A percentile compares a stretch with the other conserved stretches of the same genome.
phyloP scores from a whole-genome alignment of 2,329 filamentous ascomycete genomes.

The Ophiocordyceps unilateralis region DNA sequence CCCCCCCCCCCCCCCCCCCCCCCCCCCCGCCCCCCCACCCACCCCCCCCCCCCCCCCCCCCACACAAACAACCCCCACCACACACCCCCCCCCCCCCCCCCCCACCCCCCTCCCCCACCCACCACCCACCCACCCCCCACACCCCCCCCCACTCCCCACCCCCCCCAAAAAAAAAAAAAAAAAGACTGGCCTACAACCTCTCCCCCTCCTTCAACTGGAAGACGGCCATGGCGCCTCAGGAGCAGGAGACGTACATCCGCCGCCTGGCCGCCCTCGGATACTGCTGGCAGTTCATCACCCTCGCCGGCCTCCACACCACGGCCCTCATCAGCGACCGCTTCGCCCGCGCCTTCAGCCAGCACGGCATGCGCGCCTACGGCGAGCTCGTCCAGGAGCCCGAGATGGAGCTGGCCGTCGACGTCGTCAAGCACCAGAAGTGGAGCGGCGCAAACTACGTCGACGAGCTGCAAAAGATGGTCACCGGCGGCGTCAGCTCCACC shows the following conservation, averaged over 20 bases:
- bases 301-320: constrained; percentile 89
- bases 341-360: constrained; percentile 59
- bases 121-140: no score
- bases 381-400: constrained; percentile 97
- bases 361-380: constrained; percentile 92
- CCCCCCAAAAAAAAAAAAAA: no score
- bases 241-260: constrained; percentile 95
- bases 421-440: constrained; percentile 99
- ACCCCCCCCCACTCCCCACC: no score
- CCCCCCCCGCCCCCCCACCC: no score
- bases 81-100: not conserved
- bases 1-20: not conserved
- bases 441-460: constrained; percentile 88
- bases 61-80: not conserved
- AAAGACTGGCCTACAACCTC: constrained; percentile 87
- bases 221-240: constrained; percentile 73
- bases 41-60: constrained; percentile 5
- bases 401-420: constrained; percentile 78
- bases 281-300: constrained; percentile 99
- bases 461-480: constrained; percentile 92
- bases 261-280: constrained; percentile 78
- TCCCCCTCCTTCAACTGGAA: constrained; percentile 99
- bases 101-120: no score
- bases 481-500: constrained; percentile 77
- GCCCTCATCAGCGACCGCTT: constrained; percentile 86